These are phyloP conservation scores for Escovopsis sp. DNA, from an alignment of 2,329 filamentous ascomycete genomes.

Conservation along the genomic window DNA sequence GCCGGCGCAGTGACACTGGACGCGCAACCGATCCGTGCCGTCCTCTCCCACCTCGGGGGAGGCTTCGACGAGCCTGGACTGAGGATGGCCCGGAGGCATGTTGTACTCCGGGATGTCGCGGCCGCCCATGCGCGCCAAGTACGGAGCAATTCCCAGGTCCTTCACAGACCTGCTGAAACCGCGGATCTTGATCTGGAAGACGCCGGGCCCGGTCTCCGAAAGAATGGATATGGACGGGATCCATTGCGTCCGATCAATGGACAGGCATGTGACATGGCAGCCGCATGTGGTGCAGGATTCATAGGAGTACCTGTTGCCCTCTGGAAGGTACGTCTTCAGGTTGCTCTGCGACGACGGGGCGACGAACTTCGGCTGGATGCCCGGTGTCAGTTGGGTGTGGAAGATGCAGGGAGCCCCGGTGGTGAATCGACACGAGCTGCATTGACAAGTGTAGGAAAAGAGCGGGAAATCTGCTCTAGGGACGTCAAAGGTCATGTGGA, in stretches of 20 bases:
- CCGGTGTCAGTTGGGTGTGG: constrained; percentile 22
- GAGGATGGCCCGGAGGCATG: constrained; percentile 15
- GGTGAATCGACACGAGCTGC: constrained; percentile 28
- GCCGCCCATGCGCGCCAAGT: constrained; percentile 19
- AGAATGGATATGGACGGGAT: constrained; percentile 26
- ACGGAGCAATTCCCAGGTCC: constrained; percentile 22
- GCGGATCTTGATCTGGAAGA: constrained; percentile 22
- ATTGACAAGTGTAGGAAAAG: constrained; percentile 29
- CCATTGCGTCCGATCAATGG: constrained; percentile 21
- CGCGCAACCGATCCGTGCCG: constrained; percentile 26
- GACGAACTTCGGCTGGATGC: constrained; percentile 23
- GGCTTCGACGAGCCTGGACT: constrained; percentile 13
- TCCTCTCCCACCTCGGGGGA: constrained; percentile 17
- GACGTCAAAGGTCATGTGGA: constrained; percentile 27
- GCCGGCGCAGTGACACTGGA: constrained; percentile 31
- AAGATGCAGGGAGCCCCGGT: constrained; percentile 28
- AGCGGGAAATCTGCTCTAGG: constrained; percentile 24
- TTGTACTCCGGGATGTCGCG: constrained; percentile 21
- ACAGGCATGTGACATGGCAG: constrained; percentile 27
- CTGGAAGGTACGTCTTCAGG: constrained; percentile 23
- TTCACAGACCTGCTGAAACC: constrained; percentile 22
- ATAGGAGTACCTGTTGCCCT: constrained; percentile 16
- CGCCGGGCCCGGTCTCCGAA: constrained; percentile 17
- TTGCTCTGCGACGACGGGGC: constrained; percentile 22
- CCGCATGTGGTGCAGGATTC: constrained; percentile 33